phyloP scores from a whole-genome alignment of 768 basidiomycete species.

The Leccinum obscurum region DNA sequence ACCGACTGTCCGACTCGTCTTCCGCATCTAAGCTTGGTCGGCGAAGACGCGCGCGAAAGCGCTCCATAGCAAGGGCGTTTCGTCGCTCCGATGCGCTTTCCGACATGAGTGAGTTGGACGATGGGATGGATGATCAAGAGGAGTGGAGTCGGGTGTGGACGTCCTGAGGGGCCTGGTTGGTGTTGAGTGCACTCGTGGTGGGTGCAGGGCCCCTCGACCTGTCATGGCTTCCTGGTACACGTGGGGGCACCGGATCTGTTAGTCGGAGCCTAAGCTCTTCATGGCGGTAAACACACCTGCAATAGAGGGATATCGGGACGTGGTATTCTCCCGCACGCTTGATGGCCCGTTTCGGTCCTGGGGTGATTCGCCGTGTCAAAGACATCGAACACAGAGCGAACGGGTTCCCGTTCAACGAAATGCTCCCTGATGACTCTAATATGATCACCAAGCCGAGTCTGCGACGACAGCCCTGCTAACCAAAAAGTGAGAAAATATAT shows the following conservation, averaged over 20 bases:
- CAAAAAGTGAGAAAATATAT: background rate
- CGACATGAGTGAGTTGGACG: constrained; percentile 42
- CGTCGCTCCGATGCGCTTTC: constrained; percentile 47
- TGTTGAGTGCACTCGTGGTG: constrained; percentile 6
- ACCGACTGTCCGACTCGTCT: constrained; percentile 26
- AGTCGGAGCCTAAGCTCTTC: background rate
- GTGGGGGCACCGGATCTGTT: constrained; percentile 20
- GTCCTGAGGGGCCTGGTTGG: constrained; percentile 13
- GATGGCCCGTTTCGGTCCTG: constrained; percentile 21
- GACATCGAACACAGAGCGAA: constrained; percentile 31
- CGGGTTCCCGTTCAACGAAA: constrained; percentile 21
- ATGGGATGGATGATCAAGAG: constrained; percentile 33
- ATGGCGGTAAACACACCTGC: constrained; percentile 11
- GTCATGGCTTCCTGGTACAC: constrained; percentile 10
- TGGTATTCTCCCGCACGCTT: constrained; percentile 7
- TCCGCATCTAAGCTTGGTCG: constrained; percentile 27
- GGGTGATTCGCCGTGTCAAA: constrained; percentile 24
- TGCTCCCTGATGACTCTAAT: constrained; percentile 25
- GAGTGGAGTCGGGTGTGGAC: constrained; percentile 21
- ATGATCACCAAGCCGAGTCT: constrained; percentile 13
- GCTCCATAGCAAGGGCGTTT: constrained; percentile 38
- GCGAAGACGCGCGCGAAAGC: constrained; percentile 27
- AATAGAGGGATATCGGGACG: constrained; percentile 13
- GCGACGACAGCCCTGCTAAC: constrained; percentile 5
- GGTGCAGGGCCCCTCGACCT: constrained; percentile 18